Evolutionary conservation across 164 flowering plant species (phyloP).

Genomic region (Magnolia sinica): DNA sequence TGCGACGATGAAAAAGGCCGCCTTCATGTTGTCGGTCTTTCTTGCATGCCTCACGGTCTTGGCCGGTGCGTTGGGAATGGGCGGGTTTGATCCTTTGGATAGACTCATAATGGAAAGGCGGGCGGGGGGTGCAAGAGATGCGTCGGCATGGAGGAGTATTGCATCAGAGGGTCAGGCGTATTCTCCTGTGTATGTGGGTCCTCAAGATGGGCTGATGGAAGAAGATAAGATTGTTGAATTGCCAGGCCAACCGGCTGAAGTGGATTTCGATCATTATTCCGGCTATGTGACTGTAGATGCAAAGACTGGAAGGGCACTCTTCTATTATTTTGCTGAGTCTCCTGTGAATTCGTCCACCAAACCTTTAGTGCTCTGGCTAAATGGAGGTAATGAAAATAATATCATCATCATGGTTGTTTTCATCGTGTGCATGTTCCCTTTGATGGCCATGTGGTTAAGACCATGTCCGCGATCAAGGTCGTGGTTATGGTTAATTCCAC

Average conservation of each 20-base stretch:
- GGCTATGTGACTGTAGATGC: constrained; percentile 52
- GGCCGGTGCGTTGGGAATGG: not conserved
- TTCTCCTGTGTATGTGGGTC: constrained; percentile 5
- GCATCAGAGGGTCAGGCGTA: not conserved
- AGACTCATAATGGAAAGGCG: not conserved
- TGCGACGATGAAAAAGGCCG: no score
- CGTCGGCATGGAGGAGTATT: not conserved
- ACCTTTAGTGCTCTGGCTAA: constrained; percentile 17
- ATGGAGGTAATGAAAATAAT: constrained; percentile 13
- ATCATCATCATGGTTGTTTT: not conserved
- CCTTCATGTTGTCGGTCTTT: no score
- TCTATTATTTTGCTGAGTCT: constrained; percentile 20
- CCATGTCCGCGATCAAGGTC: no score
- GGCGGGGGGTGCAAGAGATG: not conserved
- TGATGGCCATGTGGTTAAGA: no score
- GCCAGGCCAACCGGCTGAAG: constrained; percentile 54
- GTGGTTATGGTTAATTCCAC: no score
- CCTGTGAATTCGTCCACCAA: constrained; percentile 14
- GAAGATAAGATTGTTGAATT: constrained; percentile 36
- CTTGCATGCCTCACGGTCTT: not conserved
- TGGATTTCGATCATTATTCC: constrained; percentile 51
- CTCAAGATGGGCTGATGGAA: constrained; percentile 35
- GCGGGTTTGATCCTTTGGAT: constrained; percentile 1
- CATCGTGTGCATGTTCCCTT: no score
- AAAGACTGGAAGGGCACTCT: constrained; percentile 38